These are phyloP conservation scores for Trametes sanguinea DNA, from an alignment of 768 basidiomycete genomes.

Conservation along the genomic window DNA sequence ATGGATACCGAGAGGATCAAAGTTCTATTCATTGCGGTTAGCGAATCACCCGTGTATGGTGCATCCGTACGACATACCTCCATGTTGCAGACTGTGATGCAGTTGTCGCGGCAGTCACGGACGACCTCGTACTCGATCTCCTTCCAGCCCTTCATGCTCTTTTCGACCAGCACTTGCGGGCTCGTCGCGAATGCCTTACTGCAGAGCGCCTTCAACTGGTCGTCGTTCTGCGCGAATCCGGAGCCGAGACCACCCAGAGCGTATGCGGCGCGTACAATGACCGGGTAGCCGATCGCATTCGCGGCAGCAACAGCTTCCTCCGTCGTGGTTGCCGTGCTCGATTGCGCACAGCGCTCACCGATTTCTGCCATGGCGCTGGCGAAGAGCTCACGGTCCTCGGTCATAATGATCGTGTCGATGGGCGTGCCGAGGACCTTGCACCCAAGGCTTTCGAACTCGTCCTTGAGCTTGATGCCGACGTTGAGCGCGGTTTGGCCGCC, in stretches of 20 bases:
- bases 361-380: slow-evolving; percentile 94
- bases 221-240: slow-evolving; percentile 94
- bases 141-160: slow-evolving; percentile 99
- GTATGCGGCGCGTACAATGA: slow-evolving; percentile 96
- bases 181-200: slow-evolving; percentile 96
- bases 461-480: slow-evolving; percentile 97
- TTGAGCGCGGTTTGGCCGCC: slow-evolving; percentile 97
- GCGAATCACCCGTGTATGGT: not conserved
- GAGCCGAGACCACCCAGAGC: slow-evolving; percentile 94
- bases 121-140: slow-evolving; percentile 99
- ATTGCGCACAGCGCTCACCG: slow-evolving; percentile 93
- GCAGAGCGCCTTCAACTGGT: slow-evolving; percentile 85
- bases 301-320: slow-evolving; percentile 88
- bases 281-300: slow-evolving; percentile 83
- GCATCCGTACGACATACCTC: slow-evolving; percentile 64
- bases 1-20: slow-evolving; percentile 97
- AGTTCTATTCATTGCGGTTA: slow-evolving; percentile 66
- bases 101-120: slow-evolving; percentile 95
- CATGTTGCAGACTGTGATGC: slow-evolving; percentile 99
- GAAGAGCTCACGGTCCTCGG: slow-evolving; percentile 95
- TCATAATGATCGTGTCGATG: slow-evolving; percentile 95
- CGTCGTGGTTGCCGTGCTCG: slow-evolving; percentile 79
- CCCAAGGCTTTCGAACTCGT: slow-evolving; percentile 89
- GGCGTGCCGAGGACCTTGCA: slow-evolving; percentile 95
- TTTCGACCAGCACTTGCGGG: slow-evolving; percentile 98